These are phyloP conservation scores for Melanogaster broomeanus DNA, from an alignment of 768 basidiomycete genomes.

Conservation along the genomic window DNA sequence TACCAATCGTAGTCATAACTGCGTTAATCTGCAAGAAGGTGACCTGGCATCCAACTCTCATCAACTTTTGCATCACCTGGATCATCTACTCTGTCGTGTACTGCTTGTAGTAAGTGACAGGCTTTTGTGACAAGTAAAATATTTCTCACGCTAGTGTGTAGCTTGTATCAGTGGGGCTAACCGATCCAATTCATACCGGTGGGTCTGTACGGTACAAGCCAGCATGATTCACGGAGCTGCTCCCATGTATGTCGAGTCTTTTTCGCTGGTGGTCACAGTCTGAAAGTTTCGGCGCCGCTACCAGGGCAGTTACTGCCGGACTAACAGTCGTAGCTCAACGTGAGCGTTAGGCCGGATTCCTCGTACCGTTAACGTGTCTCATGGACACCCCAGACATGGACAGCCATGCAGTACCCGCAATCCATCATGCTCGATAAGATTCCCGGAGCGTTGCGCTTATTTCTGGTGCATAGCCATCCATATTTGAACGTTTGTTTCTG, in stretches of 20 bases:
- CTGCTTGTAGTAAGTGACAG: conserved; percentile 48
- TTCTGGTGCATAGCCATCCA: conserved; percentile 19
- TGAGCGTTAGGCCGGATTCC: conserved; percentile 12
- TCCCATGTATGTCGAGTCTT: conserved; percentile 45
- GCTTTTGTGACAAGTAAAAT: neutral
- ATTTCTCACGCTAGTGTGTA: conserved; percentile 19
- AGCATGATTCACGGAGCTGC: conserved; percentile 53
- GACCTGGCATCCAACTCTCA: conserved; percentile 49
- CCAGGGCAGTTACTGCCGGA: conserved; percentile 44
- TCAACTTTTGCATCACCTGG: conserved; percentile 62
- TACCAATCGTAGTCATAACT: conserved; percentile 50
- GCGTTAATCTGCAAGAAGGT: conserved; percentile 44
- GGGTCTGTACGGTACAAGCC: conserved; percentile 51
- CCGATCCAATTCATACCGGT: conserved; percentile 23
- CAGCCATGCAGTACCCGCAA: conserved; percentile 31
- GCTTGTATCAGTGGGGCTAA: conserved; percentile 34
- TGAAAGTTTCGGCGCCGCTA: conserved; percentile 2
- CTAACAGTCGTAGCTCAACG: conserved; percentile 45
- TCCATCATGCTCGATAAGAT: conserved; percentile 17
- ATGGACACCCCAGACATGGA: conserved; percentile 35
- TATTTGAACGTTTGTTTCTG: neutral
- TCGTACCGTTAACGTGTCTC: conserved; percentile 3
- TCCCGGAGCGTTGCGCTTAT: conserved; percentile 25
- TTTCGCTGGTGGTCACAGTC: neutral
- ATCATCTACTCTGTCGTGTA: conserved; percentile 54